Base-by-base conservation (phyloP, 2,329 filamentous ascomycete species). In the Diaporthe longicolla region DNA sequence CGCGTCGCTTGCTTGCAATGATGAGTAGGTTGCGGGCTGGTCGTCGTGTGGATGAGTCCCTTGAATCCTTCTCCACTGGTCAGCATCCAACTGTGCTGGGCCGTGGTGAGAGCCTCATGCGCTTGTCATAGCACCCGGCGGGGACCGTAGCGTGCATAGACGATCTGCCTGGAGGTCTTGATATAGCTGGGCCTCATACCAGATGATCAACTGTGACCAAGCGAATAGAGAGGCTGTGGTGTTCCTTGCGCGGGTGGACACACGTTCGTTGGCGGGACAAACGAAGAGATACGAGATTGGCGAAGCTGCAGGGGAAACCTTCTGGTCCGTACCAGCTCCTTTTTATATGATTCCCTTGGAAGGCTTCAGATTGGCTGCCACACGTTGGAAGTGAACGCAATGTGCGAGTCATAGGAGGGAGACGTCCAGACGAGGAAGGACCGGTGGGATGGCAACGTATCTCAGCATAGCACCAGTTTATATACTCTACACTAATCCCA, bases 401-500 rank as follows among this genome's bases (percentile, higher is more conserved):
- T n/a, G 37, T 73, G 71, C 65, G 73, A 70, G 65, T 70, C 71
- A 29, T 43, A 55, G 50, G 37, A 54, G 63, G n/a, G 35, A 50
- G 24, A 61, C 35, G 57, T 48, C 40, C 55, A 26, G 71, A 43
- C 54, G 40, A 61, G 19, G 66, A 29, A 50, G 19, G 11, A 5
- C 32, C 26, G 55, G 59, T 17, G 32, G 52, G 19, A 50, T 48
- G 24, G 11, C 19, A 48, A 71, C 35, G 73, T 71, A 75, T 73
- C 63, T 65, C 19, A 43, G 43, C 37, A 59, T 32, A 26, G 17
- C 35, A 54, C 24, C 54, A 48, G 45, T 50, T 57, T 75, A 75
- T 73, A 72, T 75, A 75, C 71, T 74, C 68, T 71, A 68, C 71
- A 69, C 59, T 63, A 26, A 63, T 29, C 32, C 29, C 45, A 68